phyloP scores from a whole-genome alignment of 768 basidiomycete species.

The Psilocybe sp. region DNA sequence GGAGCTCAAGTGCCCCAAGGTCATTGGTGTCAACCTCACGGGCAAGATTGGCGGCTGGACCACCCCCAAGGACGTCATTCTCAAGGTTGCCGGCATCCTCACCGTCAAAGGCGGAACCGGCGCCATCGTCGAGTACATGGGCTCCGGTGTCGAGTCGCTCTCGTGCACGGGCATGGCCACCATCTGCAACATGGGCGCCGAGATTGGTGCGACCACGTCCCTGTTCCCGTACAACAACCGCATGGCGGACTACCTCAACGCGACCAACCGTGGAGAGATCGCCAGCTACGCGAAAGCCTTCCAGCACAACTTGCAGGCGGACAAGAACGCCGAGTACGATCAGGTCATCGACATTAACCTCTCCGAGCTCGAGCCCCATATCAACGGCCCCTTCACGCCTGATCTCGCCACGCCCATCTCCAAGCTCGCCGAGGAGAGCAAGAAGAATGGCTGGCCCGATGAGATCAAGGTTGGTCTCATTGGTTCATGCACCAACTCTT shows the following conservation, averaged over 20 bases:
- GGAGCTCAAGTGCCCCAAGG: slow-evolving; percentile 99
- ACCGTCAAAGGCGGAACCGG: slow-evolving; percentile 99
- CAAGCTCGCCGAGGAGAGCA: slow-evolving; percentile 87
- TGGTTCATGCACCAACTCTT: slow-evolving; percentile 99
- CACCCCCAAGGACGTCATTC: slow-evolving; percentile 97
- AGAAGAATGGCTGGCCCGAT: slow-evolving; percentile 94
- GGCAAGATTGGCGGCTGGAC: slow-evolving; percentile 98
- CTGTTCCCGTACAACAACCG: slow-evolving; percentile 98
- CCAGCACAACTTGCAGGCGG: slow-evolving; percentile 86
- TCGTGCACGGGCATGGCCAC: slow-evolving; percentile 99
- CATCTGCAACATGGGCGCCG: slow-evolving; percentile 99
- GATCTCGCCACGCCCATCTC: slow-evolving; percentile 98
- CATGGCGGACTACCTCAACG: slow-evolving; percentile 90
- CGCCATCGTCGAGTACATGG: slow-evolving; percentile 96
- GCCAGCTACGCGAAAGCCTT: slow-evolving; percentile 88
- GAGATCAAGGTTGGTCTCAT: slow-evolving; percentile 98
- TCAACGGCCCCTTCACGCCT: slow-evolving; percentile 99
- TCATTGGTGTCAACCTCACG: slow-evolving; percentile 94
- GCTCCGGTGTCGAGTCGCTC: slow-evolving; percentile 91
- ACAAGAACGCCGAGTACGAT: slow-evolving; percentile 90
- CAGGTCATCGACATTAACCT: slow-evolving; percentile 93
- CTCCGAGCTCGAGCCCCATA: slow-evolving; percentile 95
- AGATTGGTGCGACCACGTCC: slow-evolving; percentile 98
- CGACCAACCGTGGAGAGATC: slow-evolving; percentile 89
- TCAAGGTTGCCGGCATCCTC: slow-evolving; percentile 98